Evolutionary conservation across 1,139 yeast genomes (phyloP), one percentile per base, ranked within the genome.

Genomic region (Sporopachydermia cereana): DNA sequence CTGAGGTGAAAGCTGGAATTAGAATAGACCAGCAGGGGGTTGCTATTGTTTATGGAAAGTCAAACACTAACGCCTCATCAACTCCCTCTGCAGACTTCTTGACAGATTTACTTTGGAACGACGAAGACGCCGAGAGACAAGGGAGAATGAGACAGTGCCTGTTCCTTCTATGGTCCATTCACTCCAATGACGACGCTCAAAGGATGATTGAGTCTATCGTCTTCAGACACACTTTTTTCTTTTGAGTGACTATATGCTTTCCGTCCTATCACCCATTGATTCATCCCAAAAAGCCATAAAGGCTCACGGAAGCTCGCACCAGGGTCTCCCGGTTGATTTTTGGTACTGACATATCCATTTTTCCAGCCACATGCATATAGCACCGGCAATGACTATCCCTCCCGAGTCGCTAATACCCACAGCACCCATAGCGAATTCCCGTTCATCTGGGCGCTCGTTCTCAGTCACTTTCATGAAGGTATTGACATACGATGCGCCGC

Each of bases 391-490:
- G 3, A 86, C 84, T 25, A 89, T 77, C 0, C 97, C 97, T 21
- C 84, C 77, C 14, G 95, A 82, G 59, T 91, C 97, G 51, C 96
- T 85, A 49, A 89, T 77, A 0, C 95, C 88, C 0, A 88, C 95
- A n/a, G 94, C 77, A 1, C 96, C 97, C 75, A 91, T 74, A 3
- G 93, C 79, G 58, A 89, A 88, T 57, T 91, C 97, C 45, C 95
- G 69, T 48, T 77, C 75, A 1, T 64, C 54, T 16, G 65, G 58
- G 0, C 75, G 64, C 0, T 78, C 71, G 1, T 75, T 69, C 50
- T 86, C 95, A 43, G 84, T 72, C 0, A 88, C 91, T 16, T 77
- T 69, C 68, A 82, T 68, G 56, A 85, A 91, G 0, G 96, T 88
- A 57, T 89, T 89, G 45, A 85, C 93, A 57, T 91, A 91, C 22